A percentile compares a stretch with the other conserved stretches of the same genome.
phyloP scores from a whole-genome alignment of 2,329 filamentous ascomycete species.

The Leptographium procerum region DNA sequence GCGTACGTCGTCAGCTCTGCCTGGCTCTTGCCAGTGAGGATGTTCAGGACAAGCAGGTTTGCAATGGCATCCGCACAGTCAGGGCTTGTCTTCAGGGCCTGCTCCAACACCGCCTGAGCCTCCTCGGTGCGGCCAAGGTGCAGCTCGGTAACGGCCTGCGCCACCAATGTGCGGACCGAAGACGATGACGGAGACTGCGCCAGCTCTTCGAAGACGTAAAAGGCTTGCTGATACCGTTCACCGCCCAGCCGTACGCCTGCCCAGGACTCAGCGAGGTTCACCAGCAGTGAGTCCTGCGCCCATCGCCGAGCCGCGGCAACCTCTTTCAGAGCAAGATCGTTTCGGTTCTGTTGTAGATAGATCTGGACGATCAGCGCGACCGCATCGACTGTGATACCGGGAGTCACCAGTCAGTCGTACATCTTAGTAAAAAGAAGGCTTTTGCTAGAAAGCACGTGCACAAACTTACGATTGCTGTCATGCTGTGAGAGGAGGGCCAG shows the following conservation, averaged over 20 bases:
- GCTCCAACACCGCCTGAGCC: slow-evolving; percentile 72
- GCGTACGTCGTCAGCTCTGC: slow-evolving; percentile 52
- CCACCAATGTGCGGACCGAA: slow-evolving; percentile 63
- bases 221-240: slow-evolving; percentile 90
- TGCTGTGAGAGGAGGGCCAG: slow-evolving; percentile 69
- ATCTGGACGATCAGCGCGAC: slow-evolving; percentile 88
- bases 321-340: slow-evolving; percentile 83
- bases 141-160: slow-evolving; percentile 83
- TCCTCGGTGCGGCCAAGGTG: slow-evolving; percentile 84
- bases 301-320: slow-evolving; percentile 77
- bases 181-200: slow-evolving; percentile 76
- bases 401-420: neutral
- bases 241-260: slow-evolving; percentile 81
- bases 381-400: slow-evolving; percentile 43
- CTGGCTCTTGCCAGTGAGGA: slow-evolving; percentile 62
- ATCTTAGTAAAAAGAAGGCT: neutral
- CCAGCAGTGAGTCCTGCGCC: slow-evolving; percentile 87
- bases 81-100: slow-evolving; percentile 65
- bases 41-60: slow-evolving; percentile 70
- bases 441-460: no score
- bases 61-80: slow-evolving; percentile 65
- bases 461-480: slow-evolving; percentile 64
- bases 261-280: slow-evolving; percentile 94
- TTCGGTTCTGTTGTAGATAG: slow-evolving; percentile 80
- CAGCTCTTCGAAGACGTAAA: slow-evolving; percentile 95